phyloP scores from a whole-genome alignment of 2,329 filamentous ascomycete genomes.

The Thermoascus crustaceus region DNA sequence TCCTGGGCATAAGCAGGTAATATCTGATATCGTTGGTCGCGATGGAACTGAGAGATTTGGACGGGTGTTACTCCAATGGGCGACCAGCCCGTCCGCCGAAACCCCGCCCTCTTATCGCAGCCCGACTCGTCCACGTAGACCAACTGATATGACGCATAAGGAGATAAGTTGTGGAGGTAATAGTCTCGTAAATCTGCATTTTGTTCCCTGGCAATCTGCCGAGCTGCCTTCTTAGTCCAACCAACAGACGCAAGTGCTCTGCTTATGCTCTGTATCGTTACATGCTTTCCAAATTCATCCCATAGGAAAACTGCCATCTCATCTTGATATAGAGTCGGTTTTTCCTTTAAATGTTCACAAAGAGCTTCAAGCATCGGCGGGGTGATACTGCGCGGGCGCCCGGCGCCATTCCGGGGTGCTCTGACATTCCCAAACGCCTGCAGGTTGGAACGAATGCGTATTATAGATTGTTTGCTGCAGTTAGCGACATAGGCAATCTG shows the following conservation, averaged over 20 bases:
- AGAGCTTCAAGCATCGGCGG: constrained; percentile 22
- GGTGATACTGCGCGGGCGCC: constrained; percentile 17
- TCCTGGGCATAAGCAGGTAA: too few relatives aligned
- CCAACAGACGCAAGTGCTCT: constrained; percentile 14
- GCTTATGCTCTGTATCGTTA: constrained; percentile 16
- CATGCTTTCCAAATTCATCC: constrained; percentile 17
- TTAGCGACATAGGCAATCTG: too few relatives aligned
- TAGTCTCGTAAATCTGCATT: constrained; percentile 25
- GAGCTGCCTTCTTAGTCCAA: constrained; percentile 24
- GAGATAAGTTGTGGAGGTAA: constrained; percentile 26
- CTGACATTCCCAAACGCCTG: too few relatives aligned
- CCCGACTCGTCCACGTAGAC: constrained; percentile 33
- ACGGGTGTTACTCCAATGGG: constrained; percentile 8
- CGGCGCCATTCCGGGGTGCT: too few relatives aligned
- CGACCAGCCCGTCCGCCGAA: constrained; percentile 27
- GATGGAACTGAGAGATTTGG: neutral
- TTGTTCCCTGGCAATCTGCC: constrained; percentile 22
- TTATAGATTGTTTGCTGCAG: too few relatives aligned
- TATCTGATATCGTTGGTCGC: neutral
- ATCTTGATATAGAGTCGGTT: constrained; percentile 22
- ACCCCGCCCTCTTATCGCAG: constrained; percentile 27
- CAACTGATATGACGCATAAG: constrained; percentile 21
- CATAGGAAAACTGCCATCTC: constrained; percentile 23
- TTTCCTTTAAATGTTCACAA: constrained; percentile 21
- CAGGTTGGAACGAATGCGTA: too few relatives aligned